Evolutionary conservation across 495 filamentous ascomycete species (phyloP).

Genomic region (Aspergillus egyptiacus): DNA sequence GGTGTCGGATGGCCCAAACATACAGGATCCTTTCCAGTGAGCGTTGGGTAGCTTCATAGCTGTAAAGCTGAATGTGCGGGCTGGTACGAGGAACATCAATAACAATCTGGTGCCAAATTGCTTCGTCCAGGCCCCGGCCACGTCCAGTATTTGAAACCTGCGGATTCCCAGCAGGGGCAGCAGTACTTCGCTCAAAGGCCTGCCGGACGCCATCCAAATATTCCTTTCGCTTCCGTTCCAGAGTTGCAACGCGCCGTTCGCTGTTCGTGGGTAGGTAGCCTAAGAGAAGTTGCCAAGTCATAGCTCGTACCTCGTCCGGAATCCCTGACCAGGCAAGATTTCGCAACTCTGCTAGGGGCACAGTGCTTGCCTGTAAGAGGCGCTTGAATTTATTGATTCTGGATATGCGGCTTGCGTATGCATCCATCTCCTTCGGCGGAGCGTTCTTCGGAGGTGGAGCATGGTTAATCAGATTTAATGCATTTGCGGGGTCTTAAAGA

Average conservation of each 20-base stretch:
- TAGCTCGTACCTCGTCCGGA: slow-evolving; percentile 89
- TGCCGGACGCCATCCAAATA: slow-evolving; percentile 94
- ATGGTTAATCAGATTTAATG: slow-evolving; percentile 88
- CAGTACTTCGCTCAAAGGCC: slow-evolving; percentile 74
- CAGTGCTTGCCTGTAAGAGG: slow-evolving; percentile 83
- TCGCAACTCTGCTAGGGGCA: slow-evolving; percentile 76
- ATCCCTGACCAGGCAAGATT: slow-evolving; percentile 88
- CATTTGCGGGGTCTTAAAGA: slow-evolving; percentile 79
- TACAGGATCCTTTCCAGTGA: slow-evolving; percentile 93
- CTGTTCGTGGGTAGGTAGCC: slow-evolving; percentile 94
- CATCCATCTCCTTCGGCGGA: slow-evolving; percentile 75
- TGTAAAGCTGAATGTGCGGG: slow-evolving; percentile 88
- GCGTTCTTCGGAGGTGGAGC: slow-evolving; percentile 69
- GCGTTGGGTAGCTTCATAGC: slow-evolving; percentile 91
- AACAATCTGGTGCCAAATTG: slow-evolving; percentile 97
- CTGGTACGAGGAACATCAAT: slow-evolving; percentile 98
- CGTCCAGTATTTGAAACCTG: slow-evolving; percentile 40
- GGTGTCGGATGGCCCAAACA: slow-evolving; percentile 95
- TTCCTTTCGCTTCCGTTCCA: slow-evolving; percentile 94
- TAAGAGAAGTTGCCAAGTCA: slow-evolving; percentile 95
- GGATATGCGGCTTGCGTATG: slow-evolving; percentile 78
- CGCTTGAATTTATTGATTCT: slow-evolving; percentile 99
- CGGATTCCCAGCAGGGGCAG: slow-evolving; percentile 25
- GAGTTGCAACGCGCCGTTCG: slow-evolving; percentile 79
- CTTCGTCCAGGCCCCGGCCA: slow-evolving; percentile 79